Evolutionary conservation across 1,139 yeast genomes (phyloP).

Genomic region (Yamadazyma songkhlaensis): DNA sequence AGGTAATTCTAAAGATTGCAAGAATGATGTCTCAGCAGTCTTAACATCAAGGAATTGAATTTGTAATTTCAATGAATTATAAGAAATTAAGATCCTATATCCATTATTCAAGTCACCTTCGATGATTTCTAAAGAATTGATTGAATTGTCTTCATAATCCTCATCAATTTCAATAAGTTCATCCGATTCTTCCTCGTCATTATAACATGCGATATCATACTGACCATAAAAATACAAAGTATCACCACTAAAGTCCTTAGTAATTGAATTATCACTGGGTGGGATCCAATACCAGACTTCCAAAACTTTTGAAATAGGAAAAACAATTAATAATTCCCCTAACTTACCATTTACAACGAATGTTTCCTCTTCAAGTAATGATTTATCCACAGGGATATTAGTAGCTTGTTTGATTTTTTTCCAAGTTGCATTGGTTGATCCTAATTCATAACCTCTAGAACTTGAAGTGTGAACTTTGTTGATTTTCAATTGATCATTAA

Average conservation of each 20-base stretch:
- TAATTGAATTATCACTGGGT: conserved; percentile 8
- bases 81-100: conserved; percentile 2
- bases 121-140: conserved; percentile 4
- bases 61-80: conserved; percentile 3
- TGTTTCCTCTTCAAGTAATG: conserved; percentile 9
- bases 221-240: conserved; percentile 30
- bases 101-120: conserved; percentile 7
- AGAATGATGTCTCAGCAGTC: not conserved
- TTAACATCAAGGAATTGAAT: conserved; percentile 1
- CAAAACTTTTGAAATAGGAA: conserved; percentile 21
- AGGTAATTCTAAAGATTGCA: conserved; percentile 12
- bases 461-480: conserved; percentile 21
- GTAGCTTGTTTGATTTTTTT: conserved; percentile 40
- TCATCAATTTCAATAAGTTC: not conserved
- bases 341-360: conserved; percentile 35
- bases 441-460: conserved; percentile 35
- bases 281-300: conserved; percentile 56
- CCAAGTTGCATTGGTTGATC: conserved; percentile 46
- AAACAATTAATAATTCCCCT: conserved; percentile 46
- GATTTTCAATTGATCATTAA: conserved; percentile 19
- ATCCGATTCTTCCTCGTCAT: not conserved
- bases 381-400: conserved; percentile 6
- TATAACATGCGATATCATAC: conserved; percentile 8
- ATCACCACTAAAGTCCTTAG: conserved; percentile 22
- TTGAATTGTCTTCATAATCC: not conserved